These are phyloP conservation scores for Neurospora sp. DNA, from an alignment of 2,329 filamentous ascomycete species.

Conservation along the genomic window DNA sequence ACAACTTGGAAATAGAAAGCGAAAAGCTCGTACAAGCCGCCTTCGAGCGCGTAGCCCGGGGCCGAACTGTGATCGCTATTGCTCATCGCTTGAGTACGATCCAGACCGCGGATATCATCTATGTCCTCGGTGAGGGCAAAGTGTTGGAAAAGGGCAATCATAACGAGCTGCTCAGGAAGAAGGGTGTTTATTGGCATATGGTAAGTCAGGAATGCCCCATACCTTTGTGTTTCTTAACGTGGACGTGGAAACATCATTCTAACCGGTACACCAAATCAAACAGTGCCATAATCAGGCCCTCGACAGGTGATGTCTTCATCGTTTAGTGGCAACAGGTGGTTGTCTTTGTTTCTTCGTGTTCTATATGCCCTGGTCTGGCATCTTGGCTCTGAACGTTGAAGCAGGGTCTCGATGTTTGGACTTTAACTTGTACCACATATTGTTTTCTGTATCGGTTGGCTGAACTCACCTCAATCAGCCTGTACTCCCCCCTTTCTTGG, in stretches of 20 bases:
- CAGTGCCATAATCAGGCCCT: conserved; percentile 51
- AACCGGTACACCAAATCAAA: conserved; percentile 5
- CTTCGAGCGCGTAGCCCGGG: conserved; percentile 52
- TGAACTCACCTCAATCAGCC: not conserved
- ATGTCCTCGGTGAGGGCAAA: conserved; percentile 60
- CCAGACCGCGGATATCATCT: conserved; percentile 71
- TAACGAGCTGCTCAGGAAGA: conserved; percentile 37
- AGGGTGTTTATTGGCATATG: conserved; percentile 49
- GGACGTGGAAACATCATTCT: conserved; percentile 4
- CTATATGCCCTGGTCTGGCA: not conserved
- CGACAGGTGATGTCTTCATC: conserved; percentile 29
- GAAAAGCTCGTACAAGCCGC: conserved; percentile 55
- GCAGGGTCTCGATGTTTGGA: not conserved
- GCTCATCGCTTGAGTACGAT: conserved; percentile 53
- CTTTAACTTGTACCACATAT: not conserved
- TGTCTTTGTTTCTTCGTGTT: not conserved
- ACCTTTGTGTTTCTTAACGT: not conserved
- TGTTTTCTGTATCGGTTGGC: not conserved
- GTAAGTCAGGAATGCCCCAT: conserved; percentile 28
- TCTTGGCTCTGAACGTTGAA: not conserved
- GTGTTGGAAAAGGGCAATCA: conserved; percentile 46
- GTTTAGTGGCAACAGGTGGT: not conserved
- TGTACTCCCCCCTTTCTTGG: not conserved
- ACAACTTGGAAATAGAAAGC: conserved; percentile 19
- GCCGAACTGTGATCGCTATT: conserved; percentile 61